Evolutionary conservation across 495 filamentous ascomycete species (phyloP), one percentile per base, ranked within the genome.

Genomic region (Barbatosphaeria neglecta): DNA sequence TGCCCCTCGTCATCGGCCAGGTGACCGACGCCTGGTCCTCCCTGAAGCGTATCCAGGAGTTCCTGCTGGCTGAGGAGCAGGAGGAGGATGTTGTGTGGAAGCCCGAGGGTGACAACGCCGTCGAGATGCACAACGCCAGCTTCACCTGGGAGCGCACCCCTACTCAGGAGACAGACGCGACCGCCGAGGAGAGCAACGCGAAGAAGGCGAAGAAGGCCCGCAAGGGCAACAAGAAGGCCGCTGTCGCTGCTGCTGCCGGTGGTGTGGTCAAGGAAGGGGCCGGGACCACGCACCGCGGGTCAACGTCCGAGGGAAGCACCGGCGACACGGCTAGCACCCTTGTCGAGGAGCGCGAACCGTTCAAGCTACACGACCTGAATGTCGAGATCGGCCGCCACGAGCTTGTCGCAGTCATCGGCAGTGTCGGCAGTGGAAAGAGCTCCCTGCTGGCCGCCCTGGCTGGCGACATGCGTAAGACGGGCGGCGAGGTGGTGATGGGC

Each of bases 141-240:
- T 96, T 96, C 58, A 95, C 89, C 0, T 98, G 92, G 92, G 90
- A 97, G 60, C 75, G 82, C 22, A 80, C 80, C 7, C 72, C 80
- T 1, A 83, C 79, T 1, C 77, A 82, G 49, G 76, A 82, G 33
- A 41, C 65, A 0, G 75, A 79, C 16, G 59, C 62, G 5, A 49
- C 61, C 2, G 61, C 67, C 1, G 55, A 53, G 10, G 59, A 62
- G 8, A 54, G 27, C 37, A 46, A 53, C 8, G 44, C 52, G 31
- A 70, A 63, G 46, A 59, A 59, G 37, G 54, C 38, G 3, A 70
- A 70, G 43, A 62, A 62, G 41, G 45, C 45, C 17, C 75, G 74
- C 47, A n/a, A n/a, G n/a, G n/a, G n/a, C n/a, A n/a, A n/a, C n/a
- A n/a, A n/a, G n/a, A n/a, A n/a, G n/a, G n/a, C n/a, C n/a, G n/a